Evolutionary conservation across 2,329 filamentous ascomycete genomes (phyloP).

Genomic region (Fusarium siculi): DNA sequence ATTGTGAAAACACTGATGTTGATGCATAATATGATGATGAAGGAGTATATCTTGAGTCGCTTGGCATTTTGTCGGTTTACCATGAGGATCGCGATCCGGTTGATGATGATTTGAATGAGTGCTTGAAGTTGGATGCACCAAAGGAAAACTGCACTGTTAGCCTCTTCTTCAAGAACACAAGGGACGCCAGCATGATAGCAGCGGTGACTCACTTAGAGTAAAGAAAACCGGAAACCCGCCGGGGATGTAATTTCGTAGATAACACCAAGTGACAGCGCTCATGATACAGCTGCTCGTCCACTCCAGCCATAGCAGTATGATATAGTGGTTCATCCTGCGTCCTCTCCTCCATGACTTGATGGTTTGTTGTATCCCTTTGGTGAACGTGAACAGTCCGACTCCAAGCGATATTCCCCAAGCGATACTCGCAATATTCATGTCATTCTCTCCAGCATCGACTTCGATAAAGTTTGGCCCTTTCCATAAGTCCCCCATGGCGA

Average conservation of each 20-base stretch:
- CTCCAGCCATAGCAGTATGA: constrained; percentile 41
- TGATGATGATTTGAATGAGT: constrained; percentile 66
- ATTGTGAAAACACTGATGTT: constrained; percentile 65
- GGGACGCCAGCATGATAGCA: neutral
- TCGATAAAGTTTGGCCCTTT: constrained; percentile 24
- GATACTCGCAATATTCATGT: constrained; percentile 45
- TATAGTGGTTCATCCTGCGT: constrained; percentile 34
- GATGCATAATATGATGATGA: constrained; percentile 57
- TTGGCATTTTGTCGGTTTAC: constrained; percentile 51
- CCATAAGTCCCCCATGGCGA: constrained; percentile 32
- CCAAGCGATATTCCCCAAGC: constrained; percentile 44
- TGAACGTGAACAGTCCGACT: constrained; percentile 40
- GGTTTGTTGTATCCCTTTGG: constrained; percentile 39
- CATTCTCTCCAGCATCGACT: constrained; percentile 28
- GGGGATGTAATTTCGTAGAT: constrained; percentile 37
- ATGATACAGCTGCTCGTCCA: constrained; percentile 41
- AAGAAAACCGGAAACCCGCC: constrained; percentile 43
- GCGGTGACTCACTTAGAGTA: constrained; percentile 18
- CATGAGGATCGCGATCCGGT: constrained; percentile 62
- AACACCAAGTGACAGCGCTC: constrained; percentile 44
- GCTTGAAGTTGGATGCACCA: constrained; percentile 61
- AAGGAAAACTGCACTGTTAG: constrained; percentile 34
- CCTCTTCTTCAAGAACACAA: neutral
- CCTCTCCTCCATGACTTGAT: constrained; percentile 40
- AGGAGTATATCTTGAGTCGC: constrained; percentile 56